Evolutionary conservation across 805 yeast genomes (phyloP).

Genomic region (Myxozyma vanderwaltii): DNA sequence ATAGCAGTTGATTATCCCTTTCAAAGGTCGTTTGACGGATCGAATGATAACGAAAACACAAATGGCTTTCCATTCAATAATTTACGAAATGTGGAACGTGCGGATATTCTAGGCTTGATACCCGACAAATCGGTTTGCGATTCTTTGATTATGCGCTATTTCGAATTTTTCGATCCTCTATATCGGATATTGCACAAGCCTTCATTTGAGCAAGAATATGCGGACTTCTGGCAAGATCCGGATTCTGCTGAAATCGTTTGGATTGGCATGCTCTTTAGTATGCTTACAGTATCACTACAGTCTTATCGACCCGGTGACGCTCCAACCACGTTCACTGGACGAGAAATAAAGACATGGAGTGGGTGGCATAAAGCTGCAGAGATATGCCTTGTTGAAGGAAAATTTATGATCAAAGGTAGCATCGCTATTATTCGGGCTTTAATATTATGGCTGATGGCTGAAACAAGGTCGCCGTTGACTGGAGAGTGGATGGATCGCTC

Average conservation of each 20-base stretch:
- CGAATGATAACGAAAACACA: not conserved
- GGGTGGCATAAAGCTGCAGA: slow-evolving; percentile 40
- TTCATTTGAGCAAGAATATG: slow-evolving; percentile 37
- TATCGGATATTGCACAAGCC: slow-evolving; percentile 39
- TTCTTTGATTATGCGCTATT: slow-evolving; percentile 37
- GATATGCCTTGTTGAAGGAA: slow-evolving; percentile 39
- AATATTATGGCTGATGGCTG: slow-evolving; percentile 40
- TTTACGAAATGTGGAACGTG: slow-evolving; percentile 14
- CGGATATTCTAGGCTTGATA: slow-evolving; percentile 36
- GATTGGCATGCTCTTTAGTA: slow-evolving; percentile 39
- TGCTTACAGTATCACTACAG: slow-evolving; percentile 38
- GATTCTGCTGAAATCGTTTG: slow-evolving; percentile 38
- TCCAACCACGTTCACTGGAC: slow-evolving; percentile 34
- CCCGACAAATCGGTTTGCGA: slow-evolving; percentile 37
- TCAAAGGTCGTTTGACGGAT: not conserved
- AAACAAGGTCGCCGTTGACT: slow-evolving; percentile 27
- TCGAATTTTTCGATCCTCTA: slow-evolving; percentile 38
- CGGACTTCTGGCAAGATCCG: slow-evolving; percentile 40
- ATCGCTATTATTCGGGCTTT: slow-evolving; percentile 38
- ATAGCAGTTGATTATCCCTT: slow-evolving; percentile 4
- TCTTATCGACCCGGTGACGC: slow-evolving; percentile 35
- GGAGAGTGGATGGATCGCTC: slow-evolving; percentile 36
- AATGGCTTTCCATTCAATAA: slow-evolving; percentile 27
- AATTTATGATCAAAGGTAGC: slow-evolving; percentile 40
- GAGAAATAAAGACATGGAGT: slow-evolving; percentile 34